Base-by-base conservation (phyloP, 768 basidiomycete genomes). In the Tylopilus subfusipes region DNA sequence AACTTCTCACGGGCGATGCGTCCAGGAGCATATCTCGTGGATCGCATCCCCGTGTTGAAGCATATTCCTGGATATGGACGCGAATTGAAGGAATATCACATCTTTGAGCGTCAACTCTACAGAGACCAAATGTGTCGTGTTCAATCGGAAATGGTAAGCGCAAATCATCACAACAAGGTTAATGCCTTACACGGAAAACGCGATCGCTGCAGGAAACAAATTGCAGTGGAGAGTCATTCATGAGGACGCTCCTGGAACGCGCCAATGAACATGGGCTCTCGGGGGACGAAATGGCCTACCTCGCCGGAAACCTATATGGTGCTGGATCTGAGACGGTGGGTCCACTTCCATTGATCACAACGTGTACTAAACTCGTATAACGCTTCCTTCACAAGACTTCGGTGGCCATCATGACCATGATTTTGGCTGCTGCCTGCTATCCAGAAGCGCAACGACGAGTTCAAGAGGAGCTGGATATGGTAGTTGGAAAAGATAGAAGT, bases 251-350 rank as follows among this genome's bases (percentile, higher is more conserved):
- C 21, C 61, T 84, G 18, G 79, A 83, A 57, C 71, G 75, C 5
- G 75, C 77, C 55, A 48, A 61, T 3, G 76, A 79, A 51, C 75
- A 80, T 29, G 73, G 70, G 10, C 72, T 84, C 5, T 73, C 79
- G 5, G 73, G 76, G 43, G 71, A 79, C 50, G 82, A 85, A 57
- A 76, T 77, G 12, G 77, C 83, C 0, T 86, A 82, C 63, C 73
- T 85, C 9, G 79, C 78, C 1, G 84, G 83, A 2, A 74, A 74
- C 30, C 76, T 84, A 68, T 85, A 83, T 57, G 82, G 78, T n/a
- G 84, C 82, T 21, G 84, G 82, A 2, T 76, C 78, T 1, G 83
- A 82, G 53, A 85, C 83, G 7, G 73, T 72, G 50, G 47, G 39
- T n/a, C 10, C 33, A 10, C 13, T 33, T 33, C 2, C 31, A 11